Conservation (phyloP, 2,329 filamentous ascomycete genomes). For the Ophiostoma sp. region DNA sequence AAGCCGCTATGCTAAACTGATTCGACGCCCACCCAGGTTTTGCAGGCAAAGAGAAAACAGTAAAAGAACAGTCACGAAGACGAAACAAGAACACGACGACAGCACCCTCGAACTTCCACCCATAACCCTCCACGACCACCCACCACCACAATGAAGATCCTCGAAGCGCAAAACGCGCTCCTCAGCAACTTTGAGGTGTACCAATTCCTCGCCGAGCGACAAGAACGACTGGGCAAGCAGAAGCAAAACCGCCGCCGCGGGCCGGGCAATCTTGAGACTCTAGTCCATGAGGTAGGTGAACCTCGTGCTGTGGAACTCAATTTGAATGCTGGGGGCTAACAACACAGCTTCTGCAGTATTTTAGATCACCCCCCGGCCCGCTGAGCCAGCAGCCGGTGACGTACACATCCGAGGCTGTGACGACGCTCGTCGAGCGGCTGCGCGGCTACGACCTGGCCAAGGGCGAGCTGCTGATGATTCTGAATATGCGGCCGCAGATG, state of each 20-base stretch:
- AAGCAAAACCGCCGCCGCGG: constrained; percentile 53
- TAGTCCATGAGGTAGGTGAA: constrained; percentile 62
- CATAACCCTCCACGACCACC: background rate
- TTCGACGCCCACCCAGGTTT: constrained; percentile 12
- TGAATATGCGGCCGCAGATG: constrained; percentile 63
- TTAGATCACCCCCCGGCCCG: constrained; percentile 56
- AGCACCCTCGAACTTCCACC: background rate
- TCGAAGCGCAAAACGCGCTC: constrained; percentile 68
- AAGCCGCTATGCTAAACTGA: background rate
- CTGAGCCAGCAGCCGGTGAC: constrained; percentile 55
- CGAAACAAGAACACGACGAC: background rate
- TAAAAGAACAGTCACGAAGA: background rate
- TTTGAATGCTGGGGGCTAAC: background rate
- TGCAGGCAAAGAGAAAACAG: background rate
- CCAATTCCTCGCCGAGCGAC: constrained; percentile 56
- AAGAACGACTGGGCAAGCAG: constrained; percentile 50
- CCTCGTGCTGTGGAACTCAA: background rate
- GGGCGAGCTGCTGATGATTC: constrained; percentile 66
- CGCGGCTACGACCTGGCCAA: constrained; percentile 63
- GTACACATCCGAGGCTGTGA: constrained; percentile 55
- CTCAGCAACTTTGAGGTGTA: constrained; percentile 75
- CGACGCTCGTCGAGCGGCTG: constrained; percentile 55
- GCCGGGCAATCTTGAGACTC: constrained; percentile 57
- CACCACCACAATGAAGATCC: constrained; percentile 60
- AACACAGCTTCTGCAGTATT: constrained; percentile 27